Evolutionary conservation across 1,284 basidiomycete genomes (phyloP).

Genomic region (Apiotrichum sp.): DNA sequence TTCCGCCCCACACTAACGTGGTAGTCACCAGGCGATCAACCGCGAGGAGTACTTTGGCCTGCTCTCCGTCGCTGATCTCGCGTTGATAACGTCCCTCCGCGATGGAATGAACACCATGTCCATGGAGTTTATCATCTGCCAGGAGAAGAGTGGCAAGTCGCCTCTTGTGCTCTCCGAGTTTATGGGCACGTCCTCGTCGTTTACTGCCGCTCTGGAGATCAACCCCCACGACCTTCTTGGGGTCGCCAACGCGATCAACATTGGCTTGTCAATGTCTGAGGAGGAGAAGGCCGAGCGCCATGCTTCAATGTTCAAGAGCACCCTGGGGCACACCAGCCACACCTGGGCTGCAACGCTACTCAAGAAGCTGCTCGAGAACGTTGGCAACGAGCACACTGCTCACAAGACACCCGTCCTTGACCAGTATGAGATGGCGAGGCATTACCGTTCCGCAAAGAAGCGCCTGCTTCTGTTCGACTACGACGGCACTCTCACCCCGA

Average conservation of each 20-base stretch:
- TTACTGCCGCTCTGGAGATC: slow-evolving; percentile 46
- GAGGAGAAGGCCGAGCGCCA: slow-evolving; percentile 76
- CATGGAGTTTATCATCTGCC: slow-evolving; percentile 97
- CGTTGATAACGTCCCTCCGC: slow-evolving; percentile 88
- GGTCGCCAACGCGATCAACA: slow-evolving; percentile 90
- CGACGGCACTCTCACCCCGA: slow-evolving; percentile 93
- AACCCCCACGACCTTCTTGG: slow-evolving; percentile 57
- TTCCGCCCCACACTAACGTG: slow-evolving; percentile 2
- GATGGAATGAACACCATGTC: slow-evolving; percentile 99
- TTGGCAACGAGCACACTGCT: slow-evolving; percentile 74
- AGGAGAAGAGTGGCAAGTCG: slow-evolving; percentile 68
- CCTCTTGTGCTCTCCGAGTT: slow-evolving; percentile 93
- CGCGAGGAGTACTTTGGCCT: slow-evolving; percentile 98
- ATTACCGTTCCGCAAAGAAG: slow-evolving; percentile 69
- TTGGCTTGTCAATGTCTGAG: slow-evolving; percentile 72
- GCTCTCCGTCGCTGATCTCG: slow-evolving; percentile 89
- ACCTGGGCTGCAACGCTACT: slow-evolving; percentile 91
- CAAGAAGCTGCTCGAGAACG: slow-evolving; percentile 77
- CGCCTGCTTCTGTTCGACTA: slow-evolving; percentile 93
- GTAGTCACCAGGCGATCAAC: slow-evolving; percentile 90
- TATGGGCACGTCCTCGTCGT: slow-evolving; percentile 69
- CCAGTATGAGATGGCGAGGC: slow-evolving; percentile 56
- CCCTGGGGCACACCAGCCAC: slow-evolving; percentile 89
- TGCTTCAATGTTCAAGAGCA: slow-evolving; percentile 68
- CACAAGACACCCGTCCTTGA: slow-evolving; percentile 82